Evolutionary conservation across 257 asterid genomes (phyloP).

Genomic region (Nicotiana attenuata): DNA sequence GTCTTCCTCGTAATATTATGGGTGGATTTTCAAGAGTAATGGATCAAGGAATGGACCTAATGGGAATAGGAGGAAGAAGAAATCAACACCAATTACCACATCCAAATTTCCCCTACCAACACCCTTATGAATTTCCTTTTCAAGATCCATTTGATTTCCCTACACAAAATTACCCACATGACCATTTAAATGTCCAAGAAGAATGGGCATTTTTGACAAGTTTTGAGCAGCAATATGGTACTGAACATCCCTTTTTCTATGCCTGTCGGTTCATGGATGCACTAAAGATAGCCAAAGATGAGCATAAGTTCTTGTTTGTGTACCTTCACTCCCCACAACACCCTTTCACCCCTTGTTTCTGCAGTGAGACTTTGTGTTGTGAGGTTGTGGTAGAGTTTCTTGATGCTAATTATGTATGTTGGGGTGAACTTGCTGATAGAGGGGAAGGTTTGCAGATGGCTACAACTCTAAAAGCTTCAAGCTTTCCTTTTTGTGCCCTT

Average conservation of each 20-base stretch:
- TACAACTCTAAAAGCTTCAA: slow-evolving; percentile 31
- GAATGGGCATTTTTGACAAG: slow-evolving; percentile 60
- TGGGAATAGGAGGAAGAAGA: slow-evolving; percentile 34
- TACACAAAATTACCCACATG: not conserved
- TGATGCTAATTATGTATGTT: slow-evolving; percentile 72
- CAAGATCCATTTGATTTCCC: slow-evolving; percentile 23
- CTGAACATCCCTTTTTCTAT: slow-evolving; percentile 71
- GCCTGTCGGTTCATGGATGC: slow-evolving; percentile 63
- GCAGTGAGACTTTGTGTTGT: slow-evolving; percentile 64
- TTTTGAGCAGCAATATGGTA: slow-evolving; percentile 69
- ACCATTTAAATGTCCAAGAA: slow-evolving; percentile 38
- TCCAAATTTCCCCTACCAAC: slow-evolving; percentile 29
- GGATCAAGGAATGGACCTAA: slow-evolving; percentile 57
- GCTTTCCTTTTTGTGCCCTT: slow-evolving; percentile 75
- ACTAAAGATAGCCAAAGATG: slow-evolving; percentile 54
- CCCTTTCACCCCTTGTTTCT: slow-evolving; percentile 61
- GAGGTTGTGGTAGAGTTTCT: slow-evolving; percentile 76
- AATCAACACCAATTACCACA: slow-evolving; percentile 21
- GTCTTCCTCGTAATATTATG: slow-evolving; percentile 54
- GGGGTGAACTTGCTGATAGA: slow-evolving; percentile 62
- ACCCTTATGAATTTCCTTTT: slow-evolving; percentile 28
- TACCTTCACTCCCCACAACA: slow-evolving; percentile 72
- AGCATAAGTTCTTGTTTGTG: slow-evolving; percentile 60
- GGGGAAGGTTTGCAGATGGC: slow-evolving; percentile 73
- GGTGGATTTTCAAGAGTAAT: slow-evolving; percentile 58